These are phyloP conservation scores for Alternaria incomplexa DNA, from an alignment of 2,329 filamentous ascomycete genomes.

Conservation along the genomic window DNA sequence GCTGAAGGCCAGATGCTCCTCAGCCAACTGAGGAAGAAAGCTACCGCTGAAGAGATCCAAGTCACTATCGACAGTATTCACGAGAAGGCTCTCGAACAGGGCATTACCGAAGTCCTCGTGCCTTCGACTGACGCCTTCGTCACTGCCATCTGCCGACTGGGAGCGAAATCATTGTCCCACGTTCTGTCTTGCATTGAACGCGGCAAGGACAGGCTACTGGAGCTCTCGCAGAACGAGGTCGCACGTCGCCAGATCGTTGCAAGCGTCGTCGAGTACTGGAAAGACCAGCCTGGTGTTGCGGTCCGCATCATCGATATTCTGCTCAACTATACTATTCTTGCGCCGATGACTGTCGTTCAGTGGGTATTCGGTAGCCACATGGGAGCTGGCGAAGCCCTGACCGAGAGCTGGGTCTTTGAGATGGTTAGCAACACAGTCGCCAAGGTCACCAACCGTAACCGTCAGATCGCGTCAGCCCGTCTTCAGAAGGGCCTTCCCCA, in stretches of 20 bases:
- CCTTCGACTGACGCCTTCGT: slow-evolving; percentile 93
- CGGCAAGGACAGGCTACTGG: slow-evolving; percentile 85
- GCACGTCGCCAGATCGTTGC: slow-evolving; percentile 88
- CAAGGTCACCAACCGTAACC: slow-evolving; percentile 86
- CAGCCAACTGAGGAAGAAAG: slow-evolving; percentile 80
- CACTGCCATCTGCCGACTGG: slow-evolving; percentile 90
- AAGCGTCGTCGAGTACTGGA: slow-evolving; percentile 92
- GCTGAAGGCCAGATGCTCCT: slow-evolving; percentile 84
- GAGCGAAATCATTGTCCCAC: slow-evolving; percentile 94
- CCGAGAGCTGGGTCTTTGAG: slow-evolving; percentile 82
- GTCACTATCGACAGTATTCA: slow-evolving; percentile 81
- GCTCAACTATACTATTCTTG: slow-evolving; percentile 94
- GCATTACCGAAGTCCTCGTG: slow-evolving; percentile 75
- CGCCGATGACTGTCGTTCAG: slow-evolving; percentile 81
- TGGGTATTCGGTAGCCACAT: slow-evolving; percentile 80
- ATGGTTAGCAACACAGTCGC: slow-evolving; percentile 85
- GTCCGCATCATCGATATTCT: slow-evolving; percentile 95
- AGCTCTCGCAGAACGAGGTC: slow-evolving; percentile 73
- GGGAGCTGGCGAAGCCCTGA: slow-evolving; percentile 70
- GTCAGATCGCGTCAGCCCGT: slow-evolving; percentile 74
- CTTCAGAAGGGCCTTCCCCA: slow-evolving; percentile 62
- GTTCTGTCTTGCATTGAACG: slow-evolving; percentile 95
- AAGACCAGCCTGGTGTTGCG: slow-evolving; percentile 87
- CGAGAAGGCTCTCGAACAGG: slow-evolving; percentile 72
- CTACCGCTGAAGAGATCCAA: slow-evolving; percentile 84